These are phyloP conservation scores for Raphidocelis subcapitata DNA, from an alignment of 139 green algal species.

Conservation along the genomic window DNA sequence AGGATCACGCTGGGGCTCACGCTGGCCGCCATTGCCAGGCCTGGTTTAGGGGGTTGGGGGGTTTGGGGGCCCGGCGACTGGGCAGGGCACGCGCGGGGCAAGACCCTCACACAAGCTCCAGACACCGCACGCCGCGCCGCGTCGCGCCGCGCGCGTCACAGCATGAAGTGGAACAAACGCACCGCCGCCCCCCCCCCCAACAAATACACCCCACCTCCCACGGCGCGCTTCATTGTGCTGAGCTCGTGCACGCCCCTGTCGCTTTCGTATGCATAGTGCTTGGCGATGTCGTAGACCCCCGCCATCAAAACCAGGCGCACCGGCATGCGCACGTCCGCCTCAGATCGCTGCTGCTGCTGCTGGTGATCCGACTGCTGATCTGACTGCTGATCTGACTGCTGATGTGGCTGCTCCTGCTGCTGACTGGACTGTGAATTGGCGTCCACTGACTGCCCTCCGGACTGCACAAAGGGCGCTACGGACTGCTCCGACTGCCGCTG, in stretches of 20 bases:
- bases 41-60: no score
- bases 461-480: no score
- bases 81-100: no score
- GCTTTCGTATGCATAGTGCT: constrained; percentile 83
- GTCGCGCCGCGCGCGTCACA: constrained; percentile 31
- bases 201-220: no score
- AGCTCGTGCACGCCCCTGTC: constrained; percentile 66
- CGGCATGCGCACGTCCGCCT: constrained; percentile 41
- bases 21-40: no score
- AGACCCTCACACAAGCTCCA: no score
- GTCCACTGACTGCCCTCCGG: no score
- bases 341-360: constrained; percentile 17
- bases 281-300: constrained; percentile 81
- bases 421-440: no score
- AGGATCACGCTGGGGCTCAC: no score
- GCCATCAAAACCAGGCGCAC: constrained; percentile 43
- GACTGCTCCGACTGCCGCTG: no score
- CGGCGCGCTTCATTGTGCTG: constrained; percentile 81
- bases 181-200: no score
- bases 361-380: neutral
- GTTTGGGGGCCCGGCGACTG: neutral
- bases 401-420: neutral
- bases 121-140: neutral
- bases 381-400: neutral
- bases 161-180: no score